Percentiles rank a stretch among this genome's conserved stretches.
phyloP scores from a whole-genome alignment of 768 basidiomycete species.

The Hypholoma sublateritium region DNA sequence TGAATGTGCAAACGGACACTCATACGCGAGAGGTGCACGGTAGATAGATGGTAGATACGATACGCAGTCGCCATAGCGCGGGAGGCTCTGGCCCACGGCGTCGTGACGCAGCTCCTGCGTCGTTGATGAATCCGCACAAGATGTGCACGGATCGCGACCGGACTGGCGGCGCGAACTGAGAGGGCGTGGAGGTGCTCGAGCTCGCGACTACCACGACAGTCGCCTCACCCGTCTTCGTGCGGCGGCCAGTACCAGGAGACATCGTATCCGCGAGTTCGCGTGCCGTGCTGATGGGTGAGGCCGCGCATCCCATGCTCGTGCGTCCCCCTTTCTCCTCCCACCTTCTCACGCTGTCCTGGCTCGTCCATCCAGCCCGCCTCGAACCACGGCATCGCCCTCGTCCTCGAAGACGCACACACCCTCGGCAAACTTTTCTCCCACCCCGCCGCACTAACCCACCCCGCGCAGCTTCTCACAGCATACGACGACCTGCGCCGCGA shows the following conservation, averaged over 20 bases:
- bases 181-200: conserved; percentile 32
- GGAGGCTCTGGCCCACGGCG: too few species aligned
- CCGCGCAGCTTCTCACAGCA: conserved; percentile 42
- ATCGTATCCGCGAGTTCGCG: conserved; percentile 44
- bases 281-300: conserved; percentile 56
- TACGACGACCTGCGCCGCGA: conserved; percentile 57
- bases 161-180: too few species aligned
- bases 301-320: conserved; percentile 54
- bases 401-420: conserved; percentile 61
- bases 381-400: conserved; percentile 47
- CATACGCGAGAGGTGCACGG: too few species aligned
- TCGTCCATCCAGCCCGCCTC: conserved; percentile 59
- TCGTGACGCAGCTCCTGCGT: too few species aligned
- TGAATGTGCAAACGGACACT: too few species aligned
- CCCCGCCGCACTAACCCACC: conserved; percentile 28
- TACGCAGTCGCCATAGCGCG: too few species aligned
- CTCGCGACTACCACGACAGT: conserved; percentile 25
- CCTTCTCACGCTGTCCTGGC: too few species aligned
- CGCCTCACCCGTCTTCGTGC: conserved; percentile 24
- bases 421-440: conserved; percentile 52
- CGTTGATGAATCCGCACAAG: too few species aligned
- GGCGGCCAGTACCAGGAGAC: conserved; percentile 37
- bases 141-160: too few species aligned
- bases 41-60: too few species aligned
- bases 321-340: conserved; percentile 1